phyloP scores from a whole-genome alignment of 306 rosid species.

The Ormosia semicastrata region DNA sequence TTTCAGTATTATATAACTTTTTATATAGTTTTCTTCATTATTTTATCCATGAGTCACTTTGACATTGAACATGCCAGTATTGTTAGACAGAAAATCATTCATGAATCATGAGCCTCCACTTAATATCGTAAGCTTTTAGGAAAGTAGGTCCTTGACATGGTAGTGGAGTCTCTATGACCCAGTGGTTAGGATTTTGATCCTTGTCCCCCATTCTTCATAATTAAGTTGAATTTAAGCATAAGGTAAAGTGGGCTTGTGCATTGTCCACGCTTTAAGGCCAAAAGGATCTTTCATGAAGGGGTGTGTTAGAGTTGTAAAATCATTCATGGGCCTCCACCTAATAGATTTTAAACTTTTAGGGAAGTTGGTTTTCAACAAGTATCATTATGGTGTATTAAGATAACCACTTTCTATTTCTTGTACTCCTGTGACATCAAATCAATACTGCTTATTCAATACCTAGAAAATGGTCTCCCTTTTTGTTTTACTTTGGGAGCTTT shows the following conservation, averaged over 20 bases:
- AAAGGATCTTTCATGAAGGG: background rate
- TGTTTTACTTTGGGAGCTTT: background rate
- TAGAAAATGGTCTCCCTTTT: background rate
- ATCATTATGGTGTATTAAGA: background rate
- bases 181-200: background rate
- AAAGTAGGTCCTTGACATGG: background rate
- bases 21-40: background rate
- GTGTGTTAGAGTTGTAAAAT: background rate
- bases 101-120: background rate
- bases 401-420: background rate
- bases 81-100: background rate
- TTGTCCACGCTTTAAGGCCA: background rate
- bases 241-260: background rate
- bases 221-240: background rate
- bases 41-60: background rate
- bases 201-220: background rate
- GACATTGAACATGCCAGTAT: background rate
- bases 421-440: background rate
- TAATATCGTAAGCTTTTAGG: background rate
- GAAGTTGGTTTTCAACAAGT: background rate
- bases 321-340: background rate
- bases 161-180: background rate
- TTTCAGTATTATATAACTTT: background rate
- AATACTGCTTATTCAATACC: background rate
- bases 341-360: background rate